Percentiles rank a stretch among this genome's conserved stretches.
These are phyloP conservation scores for Solanum microdontum DNA, from an alignment of 257 asterid genomes.

Conservation along the genomic window DNA sequence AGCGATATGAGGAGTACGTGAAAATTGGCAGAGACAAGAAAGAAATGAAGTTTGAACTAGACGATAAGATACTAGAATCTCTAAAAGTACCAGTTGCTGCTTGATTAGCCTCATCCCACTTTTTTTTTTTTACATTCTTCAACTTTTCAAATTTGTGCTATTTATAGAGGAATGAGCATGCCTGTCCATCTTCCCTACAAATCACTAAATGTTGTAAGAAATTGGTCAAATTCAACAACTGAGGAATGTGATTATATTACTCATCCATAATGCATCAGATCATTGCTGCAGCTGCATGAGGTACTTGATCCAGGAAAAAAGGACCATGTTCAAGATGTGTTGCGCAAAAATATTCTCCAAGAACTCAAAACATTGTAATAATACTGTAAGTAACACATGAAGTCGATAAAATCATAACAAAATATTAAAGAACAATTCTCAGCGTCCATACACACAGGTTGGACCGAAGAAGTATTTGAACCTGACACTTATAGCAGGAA, in stretches of 20 bases:
- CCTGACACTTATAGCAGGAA: background rate
- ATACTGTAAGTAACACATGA: background rate
- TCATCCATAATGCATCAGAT: background rate
- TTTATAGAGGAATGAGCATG: background rate
- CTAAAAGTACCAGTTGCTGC: constrained; percentile 67
- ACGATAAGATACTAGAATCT: constrained; percentile 81
- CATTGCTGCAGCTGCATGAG: background rate
- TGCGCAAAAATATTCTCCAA: background rate
- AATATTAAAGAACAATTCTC: background rate
- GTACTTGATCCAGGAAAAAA: background rate
- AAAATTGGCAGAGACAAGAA: constrained; percentile 95
- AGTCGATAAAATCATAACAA: background rate
- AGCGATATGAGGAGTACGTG: constrained; percentile 68
- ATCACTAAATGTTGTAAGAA: background rate
- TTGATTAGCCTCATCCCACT: constrained; percentile 12
- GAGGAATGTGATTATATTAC: background rate
- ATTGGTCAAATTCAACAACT: background rate
- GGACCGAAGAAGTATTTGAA: background rate
- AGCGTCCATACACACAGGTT: background rate
- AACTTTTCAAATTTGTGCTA: background rate
- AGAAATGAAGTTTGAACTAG: constrained; percentile 56
- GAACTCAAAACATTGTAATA: background rate
- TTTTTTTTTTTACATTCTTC: background rate
- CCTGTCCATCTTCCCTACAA: background rate
- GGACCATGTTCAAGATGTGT: background rate